A percentile compares a stretch with the other conserved stretches of the same genome.
These are phyloP conservation scores for Sphagnum magellanicum DNA, from an alignment of 228 moss, liverwort and hornwort species.

Conservation along the genomic window DNA sequence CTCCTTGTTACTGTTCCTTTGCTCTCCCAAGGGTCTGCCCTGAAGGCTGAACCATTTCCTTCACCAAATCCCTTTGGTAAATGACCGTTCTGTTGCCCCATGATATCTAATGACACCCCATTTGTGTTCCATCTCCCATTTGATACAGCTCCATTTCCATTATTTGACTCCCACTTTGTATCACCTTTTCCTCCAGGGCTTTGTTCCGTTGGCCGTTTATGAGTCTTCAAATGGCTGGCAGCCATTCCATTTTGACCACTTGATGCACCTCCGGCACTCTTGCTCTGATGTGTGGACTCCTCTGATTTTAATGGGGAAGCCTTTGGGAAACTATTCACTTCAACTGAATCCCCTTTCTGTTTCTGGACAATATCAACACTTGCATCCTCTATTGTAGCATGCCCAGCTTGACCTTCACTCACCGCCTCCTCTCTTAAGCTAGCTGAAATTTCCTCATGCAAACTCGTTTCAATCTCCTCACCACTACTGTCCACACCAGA, in stretches of 20 bases:
- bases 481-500: constrained; percentile 42
- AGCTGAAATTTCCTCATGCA: constrained; percentile 31
- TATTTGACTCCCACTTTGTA: too few species aligned
- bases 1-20: too few species aligned
- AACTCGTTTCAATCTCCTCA: constrained; percentile 37
- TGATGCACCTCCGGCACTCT: too few species aligned
- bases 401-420: not conserved
- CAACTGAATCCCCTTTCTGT: constrained; percentile 23
- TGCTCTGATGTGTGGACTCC: too few species aligned
- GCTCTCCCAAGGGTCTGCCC: too few species aligned
- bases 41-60: not conserved
- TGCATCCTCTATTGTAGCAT: not conserved
- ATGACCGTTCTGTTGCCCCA: too few species aligned
- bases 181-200: too few species aligned
- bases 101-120: not conserved
- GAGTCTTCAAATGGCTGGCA: too few species aligned
- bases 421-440: constrained; percentile 20
- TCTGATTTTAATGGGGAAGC: too few species aligned
- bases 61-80: not conserved
- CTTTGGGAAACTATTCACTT: constrained; percentile 10
- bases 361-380: constrained; percentile 21
- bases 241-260: too few species aligned
- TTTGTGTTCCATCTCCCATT: not conserved
- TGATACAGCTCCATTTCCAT: too few species aligned
- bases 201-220: too few species aligned